These are phyloP conservation scores for Penicillium dipodomyicola DNA, from an alignment of 495 filamentous ascomycete genomes.

Conservation along the genomic window DNA sequence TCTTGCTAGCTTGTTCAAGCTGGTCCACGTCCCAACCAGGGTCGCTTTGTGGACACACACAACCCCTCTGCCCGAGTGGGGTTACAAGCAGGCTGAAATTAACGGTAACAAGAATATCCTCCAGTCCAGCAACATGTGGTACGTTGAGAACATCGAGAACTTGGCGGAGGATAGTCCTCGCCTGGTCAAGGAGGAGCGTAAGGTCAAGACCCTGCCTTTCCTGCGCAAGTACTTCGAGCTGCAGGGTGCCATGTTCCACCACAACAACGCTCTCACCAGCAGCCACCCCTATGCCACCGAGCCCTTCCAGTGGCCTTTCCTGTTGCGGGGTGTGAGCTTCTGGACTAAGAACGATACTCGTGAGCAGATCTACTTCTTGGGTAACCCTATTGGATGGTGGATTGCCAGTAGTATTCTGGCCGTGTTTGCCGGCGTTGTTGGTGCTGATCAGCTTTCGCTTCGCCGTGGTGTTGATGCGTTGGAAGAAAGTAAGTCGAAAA, in stretches of 20 bases:
- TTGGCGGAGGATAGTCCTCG: slow-evolving; percentile 67
- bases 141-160: slow-evolving; percentile 84
- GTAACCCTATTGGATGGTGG: slow-evolving; percentile 98
- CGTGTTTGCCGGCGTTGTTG: slow-evolving; percentile 88
- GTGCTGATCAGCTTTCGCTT: slow-evolving; percentile 88
- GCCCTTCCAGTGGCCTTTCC: slow-evolving; percentile 97
- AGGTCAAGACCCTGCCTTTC: slow-evolving; percentile 83
- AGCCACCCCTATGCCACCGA: slow-evolving; percentile 93
- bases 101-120: slow-evolving; percentile 97
- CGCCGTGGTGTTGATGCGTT: slow-evolving; percentile 90
- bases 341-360: slow-evolving; percentile 97
- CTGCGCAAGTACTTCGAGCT: slow-evolving; percentile 93
- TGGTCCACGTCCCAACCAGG: slow-evolving; percentile 87
- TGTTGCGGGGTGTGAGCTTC: slow-evolving; percentile 95
- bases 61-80: slow-evolving; percentile 93
- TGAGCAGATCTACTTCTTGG: slow-evolving; percentile 97
- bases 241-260: slow-evolving; percentile 97
- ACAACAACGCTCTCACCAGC: slow-evolving; percentile 96
- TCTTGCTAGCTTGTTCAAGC: slow-evolving; percentile 86
- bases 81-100: slow-evolving; percentile 94
- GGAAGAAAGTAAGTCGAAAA: slow-evolving; percentile 75
- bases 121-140: slow-evolving; percentile 92
- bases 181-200: slow-evolving; percentile 64
- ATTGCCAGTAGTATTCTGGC: slow-evolving; percentile 86
- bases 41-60: slow-evolving; percentile 99